phyloP scores from a whole-genome alignment of 1,284 basidiomycete genomes.

The Austroboletus novae-zelandiae region DNA sequence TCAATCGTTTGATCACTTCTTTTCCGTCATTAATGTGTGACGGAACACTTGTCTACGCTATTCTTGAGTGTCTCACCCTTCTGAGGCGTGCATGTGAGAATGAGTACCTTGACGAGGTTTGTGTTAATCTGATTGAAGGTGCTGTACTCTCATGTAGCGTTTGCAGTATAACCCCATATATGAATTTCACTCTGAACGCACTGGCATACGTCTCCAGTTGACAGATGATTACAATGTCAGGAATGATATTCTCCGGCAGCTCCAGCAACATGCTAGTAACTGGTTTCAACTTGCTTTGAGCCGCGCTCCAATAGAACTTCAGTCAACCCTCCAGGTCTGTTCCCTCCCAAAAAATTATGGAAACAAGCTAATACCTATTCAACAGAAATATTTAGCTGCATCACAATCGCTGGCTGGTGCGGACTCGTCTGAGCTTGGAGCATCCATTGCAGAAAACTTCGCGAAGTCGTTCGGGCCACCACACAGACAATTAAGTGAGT shows the following conservation, averaged over 20 bases:
- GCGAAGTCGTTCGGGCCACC: conserved; percentile 78
- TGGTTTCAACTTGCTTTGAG: conserved; percentile 88
- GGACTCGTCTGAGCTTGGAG: conserved; percentile 83
- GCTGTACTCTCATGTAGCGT: conserved; percentile 5
- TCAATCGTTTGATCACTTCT: conserved; percentile 85
- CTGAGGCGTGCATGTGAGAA: conserved; percentile 88
- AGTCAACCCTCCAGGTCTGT: conserved; percentile 83
- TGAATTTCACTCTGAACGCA: conserved; percentile 78
- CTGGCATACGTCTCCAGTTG: conserved; percentile 74
- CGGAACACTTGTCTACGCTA: conserved; percentile 80
- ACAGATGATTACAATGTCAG: conserved; percentile 87
- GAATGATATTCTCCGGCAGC: conserved; percentile 77
- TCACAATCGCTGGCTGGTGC: conserved; percentile 65
- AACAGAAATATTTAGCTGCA: conserved; percentile 78
- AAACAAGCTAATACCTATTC: not conserved
- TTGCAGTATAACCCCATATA: conserved; percentile 84
- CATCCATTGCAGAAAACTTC: conserved; percentile 83
- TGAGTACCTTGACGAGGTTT: conserved; percentile 88
- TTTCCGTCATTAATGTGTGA: conserved; percentile 96
- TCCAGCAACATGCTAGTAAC: conserved; percentile 70
- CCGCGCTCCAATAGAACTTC: conserved; percentile 89
- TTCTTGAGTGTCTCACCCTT: conserved; percentile 90
- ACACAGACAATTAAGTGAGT: conserved; percentile 74
- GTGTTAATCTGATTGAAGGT: conserved; percentile 16
- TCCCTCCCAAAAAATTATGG: conserved; percentile 7